Evolutionary conservation across 179 eudicot species (phyloP).

Genomic region (Beta corolliflora): DNA sequence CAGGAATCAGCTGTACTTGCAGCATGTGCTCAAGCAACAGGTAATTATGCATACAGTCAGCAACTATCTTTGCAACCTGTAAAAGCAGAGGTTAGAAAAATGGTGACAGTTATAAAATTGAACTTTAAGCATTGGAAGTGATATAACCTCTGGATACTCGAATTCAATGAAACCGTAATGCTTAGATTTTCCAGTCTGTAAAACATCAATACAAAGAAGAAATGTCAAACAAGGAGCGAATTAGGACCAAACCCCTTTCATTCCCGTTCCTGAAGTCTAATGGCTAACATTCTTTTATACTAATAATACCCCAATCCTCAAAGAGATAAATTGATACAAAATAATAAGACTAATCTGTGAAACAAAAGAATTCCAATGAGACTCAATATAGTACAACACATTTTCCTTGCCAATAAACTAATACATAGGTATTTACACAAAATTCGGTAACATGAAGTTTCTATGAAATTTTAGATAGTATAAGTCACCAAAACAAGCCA

Average conservation of each 20-base stretch:
- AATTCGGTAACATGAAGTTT: neutral
- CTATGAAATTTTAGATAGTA: neutral
- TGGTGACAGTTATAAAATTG: neutral
- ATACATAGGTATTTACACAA: too few relatives aligned
- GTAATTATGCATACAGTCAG: slow-evolving; percentile 87
- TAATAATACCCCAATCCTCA: neutral
- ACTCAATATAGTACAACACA: too few relatives aligned
- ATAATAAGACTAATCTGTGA: neutral
- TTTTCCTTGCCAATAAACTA: neutral
- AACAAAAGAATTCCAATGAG: neutral
- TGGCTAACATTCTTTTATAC: too few relatives aligned
- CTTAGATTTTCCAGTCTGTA: slow-evolving; percentile 85
- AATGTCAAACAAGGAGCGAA: neutral
- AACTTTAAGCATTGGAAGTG: neutral
- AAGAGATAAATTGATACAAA: too few relatives aligned
- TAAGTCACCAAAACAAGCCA: neutral
- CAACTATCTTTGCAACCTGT: slow-evolving; percentile 74
- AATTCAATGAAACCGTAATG: slow-evolving; percentile 90
- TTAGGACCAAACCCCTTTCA: neutral
- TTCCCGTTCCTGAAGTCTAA: neutral
- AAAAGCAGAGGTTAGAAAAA: slow-evolving; percentile 4
- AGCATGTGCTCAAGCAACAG: slow-evolving; percentile 69
- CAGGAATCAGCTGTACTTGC: slow-evolving; percentile 63
- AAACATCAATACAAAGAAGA: slow-evolving; percentile 1
- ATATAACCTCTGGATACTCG: slow-evolving; percentile 75